Conservation (phyloP, 495 filamentous ascomycete genomes). For the Penicillium cinerascens region DNA sequence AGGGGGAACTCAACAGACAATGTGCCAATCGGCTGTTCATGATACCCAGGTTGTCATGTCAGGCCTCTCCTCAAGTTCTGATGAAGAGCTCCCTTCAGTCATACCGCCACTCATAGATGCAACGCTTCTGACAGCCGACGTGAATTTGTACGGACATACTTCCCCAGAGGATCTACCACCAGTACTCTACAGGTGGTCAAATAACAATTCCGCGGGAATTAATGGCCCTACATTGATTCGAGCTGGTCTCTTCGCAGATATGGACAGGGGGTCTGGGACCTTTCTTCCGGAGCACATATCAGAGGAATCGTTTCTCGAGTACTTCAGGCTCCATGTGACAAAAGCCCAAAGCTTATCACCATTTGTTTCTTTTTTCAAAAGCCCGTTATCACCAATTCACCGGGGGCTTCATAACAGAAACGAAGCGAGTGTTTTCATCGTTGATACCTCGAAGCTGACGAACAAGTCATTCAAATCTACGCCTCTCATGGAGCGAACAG, state of each 20-base stretch:
- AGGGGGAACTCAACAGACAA: not conserved
- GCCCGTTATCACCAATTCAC: slow-evolving; percentile 32
- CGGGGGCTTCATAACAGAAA: slow-evolving; percentile 23
- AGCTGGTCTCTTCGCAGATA: slow-evolving; percentile 25
- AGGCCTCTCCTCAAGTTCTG: too few relatives aligned
- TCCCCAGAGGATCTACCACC: slow-evolving; percentile 15
- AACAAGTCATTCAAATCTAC: slow-evolving; percentile 23
- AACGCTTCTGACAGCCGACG: not conserved
- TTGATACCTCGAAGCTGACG: slow-evolving; percentile 28
- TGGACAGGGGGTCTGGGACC: not conserved
- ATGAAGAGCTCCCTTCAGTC: too few relatives aligned
- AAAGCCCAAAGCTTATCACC: slow-evolving; percentile 16
- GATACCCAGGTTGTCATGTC: not conserved
- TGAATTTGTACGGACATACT: not conserved
- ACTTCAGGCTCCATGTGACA: slow-evolving; percentile 25
- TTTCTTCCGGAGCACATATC: slow-evolving; percentile 16
- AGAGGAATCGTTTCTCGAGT: slow-evolving; percentile 13
- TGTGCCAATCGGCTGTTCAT: not conserved
- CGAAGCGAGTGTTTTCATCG: slow-evolving; percentile 26
- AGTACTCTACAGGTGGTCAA: slow-evolving; percentile 36
- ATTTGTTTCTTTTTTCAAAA: slow-evolving; percentile 31
- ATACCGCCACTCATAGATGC: not conserved
- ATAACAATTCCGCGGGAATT: slow-evolving; percentile 30
- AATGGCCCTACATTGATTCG: slow-evolving; percentile 20
- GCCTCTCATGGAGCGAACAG: slow-evolving; percentile 15